A percentile compares a stretch with the other conserved stretches of the same genome.
These are phyloP conservation scores for Dimargaris verticillata DNA, from an alignment of 192 early-diverging fungal genomes.

Conservation along the genomic window DNA sequence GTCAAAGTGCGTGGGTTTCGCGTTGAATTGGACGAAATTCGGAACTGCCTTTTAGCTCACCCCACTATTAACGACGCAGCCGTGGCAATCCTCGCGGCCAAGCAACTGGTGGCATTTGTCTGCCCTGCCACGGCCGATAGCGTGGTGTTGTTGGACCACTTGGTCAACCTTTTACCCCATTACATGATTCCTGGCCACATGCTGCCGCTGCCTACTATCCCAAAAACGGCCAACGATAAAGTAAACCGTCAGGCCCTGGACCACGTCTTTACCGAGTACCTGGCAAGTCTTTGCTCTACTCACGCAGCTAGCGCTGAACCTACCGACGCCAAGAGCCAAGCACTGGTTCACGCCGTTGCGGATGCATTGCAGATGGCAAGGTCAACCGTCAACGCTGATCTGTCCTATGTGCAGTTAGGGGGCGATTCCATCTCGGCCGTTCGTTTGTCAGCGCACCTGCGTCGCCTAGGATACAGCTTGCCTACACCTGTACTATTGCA, in stretches of 20 bases:
- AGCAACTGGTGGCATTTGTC: background rate
- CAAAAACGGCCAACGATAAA: background rate
- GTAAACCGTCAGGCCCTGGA: background rate
- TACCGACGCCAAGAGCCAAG: background rate
- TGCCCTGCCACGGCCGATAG: background rate
- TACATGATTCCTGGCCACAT: slow-evolving; percentile 43
- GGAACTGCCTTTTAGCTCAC: slow-evolving; percentile 6
- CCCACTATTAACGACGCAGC: background rate
- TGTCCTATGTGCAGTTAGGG: slow-evolving; percentile 1
- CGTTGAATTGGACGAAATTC: slow-evolving; percentile 27
- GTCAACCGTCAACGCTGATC: background rate
- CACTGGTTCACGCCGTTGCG: background rate
- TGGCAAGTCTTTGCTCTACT: background rate
- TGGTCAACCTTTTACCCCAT: slow-evolving; percentile 21
- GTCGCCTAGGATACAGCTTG: background rate
- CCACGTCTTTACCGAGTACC: background rate
- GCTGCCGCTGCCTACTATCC: background rate
- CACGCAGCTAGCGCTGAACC: background rate
- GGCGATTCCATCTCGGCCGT: slow-evolving; percentile 2
- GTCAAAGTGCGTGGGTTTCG: slow-evolving; percentile 34
- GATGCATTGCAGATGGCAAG: background rate
- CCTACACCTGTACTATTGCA: background rate
- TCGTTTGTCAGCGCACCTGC: background rate
- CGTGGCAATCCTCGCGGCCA: background rate
- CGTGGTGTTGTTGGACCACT: background rate